phyloP scores from a whole-genome alignment of 1,139 yeast genomes.

The Blastobotrys apis region DNA sequence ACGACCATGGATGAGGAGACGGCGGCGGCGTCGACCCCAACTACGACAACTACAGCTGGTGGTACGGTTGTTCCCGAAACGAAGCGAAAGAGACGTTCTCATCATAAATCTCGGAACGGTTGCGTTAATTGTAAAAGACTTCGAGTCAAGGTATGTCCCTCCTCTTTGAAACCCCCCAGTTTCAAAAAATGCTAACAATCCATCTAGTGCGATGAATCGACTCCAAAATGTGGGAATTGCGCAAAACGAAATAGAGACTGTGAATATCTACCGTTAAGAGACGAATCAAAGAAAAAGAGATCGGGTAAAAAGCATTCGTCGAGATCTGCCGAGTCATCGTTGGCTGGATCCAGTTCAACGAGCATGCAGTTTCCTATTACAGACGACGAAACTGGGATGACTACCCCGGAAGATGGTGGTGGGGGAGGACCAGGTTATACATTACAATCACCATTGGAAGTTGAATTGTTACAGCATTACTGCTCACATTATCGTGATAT shows the following conservation, averaged over 20 bases:
- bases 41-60: no score
- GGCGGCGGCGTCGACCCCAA: no score
- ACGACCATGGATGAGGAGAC: no score
- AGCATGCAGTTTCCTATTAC: background rate
- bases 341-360: background rate
- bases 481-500: slow-evolving; percentile 18
- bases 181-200: slow-evolving; percentile 3
- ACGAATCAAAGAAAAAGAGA: slow-evolving; percentile 4
- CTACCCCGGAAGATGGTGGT: background rate
- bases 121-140: slow-evolving; percentile 77
- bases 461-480: slow-evolving; percentile 7
- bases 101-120: slow-evolving; percentile 74
- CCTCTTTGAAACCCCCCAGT: background rate
- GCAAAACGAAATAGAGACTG: slow-evolving; percentile 24
- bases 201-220: slow-evolving; percentile 62
- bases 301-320: background rate
- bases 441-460: slow-evolving; percentile 2
- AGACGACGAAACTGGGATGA: background rate
- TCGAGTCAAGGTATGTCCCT: slow-evolving; percentile 50
- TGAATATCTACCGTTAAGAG: slow-evolving; percentile 15
- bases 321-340: background rate
- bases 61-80: no score
- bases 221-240: slow-evolving; percentile 69
- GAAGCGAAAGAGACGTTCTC: slow-evolving; percentile 57
- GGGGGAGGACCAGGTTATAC: background rate